Evolutionary conservation across 164 flowering plant species (phyloP).

Genomic region (Berberis thunbergii): DNA sequence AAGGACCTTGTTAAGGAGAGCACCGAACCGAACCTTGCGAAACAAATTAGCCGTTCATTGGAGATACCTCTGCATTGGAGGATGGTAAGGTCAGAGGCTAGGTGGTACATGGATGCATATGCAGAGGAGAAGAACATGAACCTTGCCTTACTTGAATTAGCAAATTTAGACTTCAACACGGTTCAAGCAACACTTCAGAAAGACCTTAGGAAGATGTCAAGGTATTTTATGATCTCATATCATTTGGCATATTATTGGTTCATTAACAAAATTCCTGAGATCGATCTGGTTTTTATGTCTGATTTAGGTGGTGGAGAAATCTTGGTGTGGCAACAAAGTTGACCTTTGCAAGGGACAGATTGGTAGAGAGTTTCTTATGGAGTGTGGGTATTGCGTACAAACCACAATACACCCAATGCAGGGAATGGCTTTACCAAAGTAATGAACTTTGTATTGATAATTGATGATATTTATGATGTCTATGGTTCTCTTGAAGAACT

Average conservation of each 20-base stretch:
- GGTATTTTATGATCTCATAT: slow-evolving; percentile 8
- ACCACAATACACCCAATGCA: background rate
- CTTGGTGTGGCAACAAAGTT: background rate
- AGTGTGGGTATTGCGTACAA: slow-evolving; percentile 1
- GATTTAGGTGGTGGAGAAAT: slow-evolving; percentile 11
- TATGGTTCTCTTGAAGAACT: slow-evolving; percentile 13
- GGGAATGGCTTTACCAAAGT: slow-evolving; percentile 4
- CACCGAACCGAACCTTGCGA: background rate
- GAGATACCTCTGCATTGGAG: slow-evolving; percentile 10
- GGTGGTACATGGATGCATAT: slow-evolving; percentile 9
- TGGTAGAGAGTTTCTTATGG: slow-evolving; percentile 7
- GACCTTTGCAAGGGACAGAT: slow-evolving; percentile 9
- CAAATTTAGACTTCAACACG: slow-evolving; percentile 10
- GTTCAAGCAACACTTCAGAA: slow-evolving; percentile 14
- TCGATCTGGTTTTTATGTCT: background rate
- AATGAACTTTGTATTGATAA: background rate
- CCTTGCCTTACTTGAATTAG: slow-evolving; percentile 6
- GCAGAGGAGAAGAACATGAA: background rate
- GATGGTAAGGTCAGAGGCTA: slow-evolving; percentile 5
- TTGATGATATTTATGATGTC: slow-evolving; percentile 33
- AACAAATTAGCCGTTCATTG: slow-evolving; percentile 4
- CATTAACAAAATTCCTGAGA: no score
- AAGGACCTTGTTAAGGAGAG: background rate
- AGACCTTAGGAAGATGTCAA: slow-evolving; percentile 18
- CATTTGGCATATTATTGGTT: background rate